Evolutionary conservation across 371 early-diverging fungal species (phyloP).

Genomic region (Lichtheimia ornata): DNA sequence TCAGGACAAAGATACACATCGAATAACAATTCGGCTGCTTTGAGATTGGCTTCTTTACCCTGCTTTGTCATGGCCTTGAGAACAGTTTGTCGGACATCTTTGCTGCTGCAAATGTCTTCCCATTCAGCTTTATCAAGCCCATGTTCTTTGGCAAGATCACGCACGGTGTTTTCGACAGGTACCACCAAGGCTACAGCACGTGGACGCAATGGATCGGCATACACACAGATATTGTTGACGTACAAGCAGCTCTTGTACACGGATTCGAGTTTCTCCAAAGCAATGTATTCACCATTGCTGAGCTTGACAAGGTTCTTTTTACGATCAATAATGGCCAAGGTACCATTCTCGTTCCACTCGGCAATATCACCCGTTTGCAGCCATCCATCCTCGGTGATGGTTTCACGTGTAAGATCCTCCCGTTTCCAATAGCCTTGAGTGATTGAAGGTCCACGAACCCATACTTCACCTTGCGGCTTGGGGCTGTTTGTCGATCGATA

Average conservation of each 20-base stretch:
- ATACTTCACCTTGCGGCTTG: conserved; percentile 87
- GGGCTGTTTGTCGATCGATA: conserved; percentile 75
- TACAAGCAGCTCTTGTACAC: conserved; percentile 80
- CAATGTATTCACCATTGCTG: conserved; percentile 96
- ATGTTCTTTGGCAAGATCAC: conserved; percentile 33
- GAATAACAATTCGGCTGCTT: conserved; percentile 69
- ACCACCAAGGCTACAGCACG: conserved; percentile 77
- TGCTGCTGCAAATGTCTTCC: conserved; percentile 18
- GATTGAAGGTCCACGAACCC: conserved; percentile 80
- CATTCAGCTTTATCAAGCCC: conserved; percentile 30
- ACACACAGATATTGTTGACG: conserved; percentile 85
- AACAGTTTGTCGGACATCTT: conserved; percentile 37
- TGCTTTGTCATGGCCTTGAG: conserved; percentile 28
- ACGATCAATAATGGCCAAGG: conserved; percentile 79
- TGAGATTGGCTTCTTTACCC: conserved; percentile 61
- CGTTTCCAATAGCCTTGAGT: conserved; percentile 75
- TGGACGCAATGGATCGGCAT: conserved; percentile 74
- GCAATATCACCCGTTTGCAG: conserved; percentile 94
- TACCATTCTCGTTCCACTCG: conserved; percentile 71
- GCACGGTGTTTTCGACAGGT: conserved; percentile 58
- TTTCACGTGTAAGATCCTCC: conserved; percentile 71
- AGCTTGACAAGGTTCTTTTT: conserved; percentile 82
- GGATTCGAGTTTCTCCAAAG: conserved; percentile 96
- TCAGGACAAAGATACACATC: conserved; percentile 40
- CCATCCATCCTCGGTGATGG: conserved; percentile 85